phyloP scores from a whole-genome alignment of 345 rosid genomes.

The Boechera divaricarpa region DNA sequence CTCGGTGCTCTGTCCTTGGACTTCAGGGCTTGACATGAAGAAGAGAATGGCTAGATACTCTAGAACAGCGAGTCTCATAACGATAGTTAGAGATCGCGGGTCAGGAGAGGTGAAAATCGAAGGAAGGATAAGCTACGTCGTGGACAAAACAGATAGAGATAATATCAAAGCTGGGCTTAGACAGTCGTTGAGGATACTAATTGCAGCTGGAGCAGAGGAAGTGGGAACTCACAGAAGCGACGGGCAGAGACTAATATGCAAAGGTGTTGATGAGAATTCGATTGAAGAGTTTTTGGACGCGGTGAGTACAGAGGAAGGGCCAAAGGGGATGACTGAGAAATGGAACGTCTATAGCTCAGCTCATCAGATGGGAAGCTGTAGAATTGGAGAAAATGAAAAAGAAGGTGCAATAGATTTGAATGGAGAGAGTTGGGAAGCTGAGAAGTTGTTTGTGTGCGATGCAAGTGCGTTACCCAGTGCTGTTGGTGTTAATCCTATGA shows the following conservation, averaged over 20 bases:
- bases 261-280: conserved; percentile 49
- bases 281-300: conserved; percentile 57
- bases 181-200: conserved; percentile 57
- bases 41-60: conserved; percentile 55
- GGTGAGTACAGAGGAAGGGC: conserved; percentile 47
- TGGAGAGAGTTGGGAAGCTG: conserved; percentile 72
- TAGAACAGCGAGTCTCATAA: conserved; percentile 60
- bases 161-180: conserved; percentile 57
- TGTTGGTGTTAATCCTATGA: conserved; percentile 76
- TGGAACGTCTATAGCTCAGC: conserved; percentile 57
- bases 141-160: conserved; percentile 49
- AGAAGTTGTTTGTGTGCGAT: conserved; percentile 62
- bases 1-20: conserved; percentile 56
- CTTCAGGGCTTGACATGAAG: conserved; percentile 58
- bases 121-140: conserved; percentile 49
- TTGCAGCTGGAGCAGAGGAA: conserved; percentile 72
- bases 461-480: conserved; percentile 68
- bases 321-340: conserved; percentile 42
- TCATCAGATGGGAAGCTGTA: conserved; percentile 77
- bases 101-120: conserved; percentile 56
- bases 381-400: conserved; percentile 55
- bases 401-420: conserved; percentile 62
- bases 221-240: conserved; percentile 70
- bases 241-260: conserved; percentile 55
- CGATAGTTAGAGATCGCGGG: conserved; percentile 57